Evolutionary conservation across 2,329 filamentous ascomycete genomes (phyloP).

Genomic region (Ceratocystis ficicola): DNA sequence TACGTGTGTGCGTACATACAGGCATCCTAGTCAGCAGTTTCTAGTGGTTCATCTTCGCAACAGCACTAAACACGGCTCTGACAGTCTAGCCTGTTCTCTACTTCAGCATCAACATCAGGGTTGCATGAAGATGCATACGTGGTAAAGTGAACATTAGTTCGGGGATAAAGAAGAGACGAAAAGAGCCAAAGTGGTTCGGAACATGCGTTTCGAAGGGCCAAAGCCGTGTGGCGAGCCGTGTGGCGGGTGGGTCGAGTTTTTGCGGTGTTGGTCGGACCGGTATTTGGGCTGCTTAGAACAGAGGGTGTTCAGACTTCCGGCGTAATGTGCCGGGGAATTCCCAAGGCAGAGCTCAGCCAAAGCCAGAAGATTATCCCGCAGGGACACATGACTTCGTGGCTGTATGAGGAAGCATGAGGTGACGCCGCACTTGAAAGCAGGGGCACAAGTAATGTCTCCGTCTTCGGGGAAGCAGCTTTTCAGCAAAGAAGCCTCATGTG

Average conservation of each 20-base stretch:
- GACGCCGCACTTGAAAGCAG: too few species aligned
- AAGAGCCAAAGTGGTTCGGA: neutral
- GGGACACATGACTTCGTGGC: too few species aligned
- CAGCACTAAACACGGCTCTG: neutral
- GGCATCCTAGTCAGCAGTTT: neutral
- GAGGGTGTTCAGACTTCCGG: too few species aligned
- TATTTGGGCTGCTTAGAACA: neutral
- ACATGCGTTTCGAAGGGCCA: neutral
- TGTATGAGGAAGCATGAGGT: too few species aligned
- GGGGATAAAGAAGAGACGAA: constrained; percentile 3
- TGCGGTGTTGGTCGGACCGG: neutral
- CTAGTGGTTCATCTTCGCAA: neutral
- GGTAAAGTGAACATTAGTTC: neutral
- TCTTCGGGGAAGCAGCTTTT: too few species aligned
- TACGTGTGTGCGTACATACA: neutral
- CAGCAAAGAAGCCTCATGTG: too few species aligned
- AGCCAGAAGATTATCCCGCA: neutral
- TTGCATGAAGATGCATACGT: neutral
- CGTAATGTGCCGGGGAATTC: too few species aligned
- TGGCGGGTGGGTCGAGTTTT: neutral
- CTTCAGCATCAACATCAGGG: neutral
- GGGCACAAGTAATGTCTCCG: too few species aligned
- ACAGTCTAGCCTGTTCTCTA: neutral
- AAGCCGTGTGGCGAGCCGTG: neutral
- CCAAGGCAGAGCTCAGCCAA: too few species aligned